Conservation (phyloP, 768 basidiomycete genomes). For the Leccinellum luteum region DNA sequence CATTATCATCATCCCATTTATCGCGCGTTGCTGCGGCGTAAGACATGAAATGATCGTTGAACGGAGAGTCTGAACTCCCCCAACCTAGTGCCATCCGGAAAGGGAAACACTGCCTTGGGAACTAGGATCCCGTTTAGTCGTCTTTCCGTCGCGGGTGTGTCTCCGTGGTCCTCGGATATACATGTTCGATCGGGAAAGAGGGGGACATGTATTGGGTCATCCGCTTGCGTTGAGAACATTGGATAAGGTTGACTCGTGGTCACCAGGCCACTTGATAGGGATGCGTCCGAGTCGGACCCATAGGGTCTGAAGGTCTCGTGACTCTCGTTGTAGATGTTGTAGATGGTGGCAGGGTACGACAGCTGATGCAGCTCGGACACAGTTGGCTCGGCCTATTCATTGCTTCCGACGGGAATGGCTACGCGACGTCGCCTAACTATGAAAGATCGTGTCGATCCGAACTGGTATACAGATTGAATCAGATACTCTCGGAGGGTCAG, state of each 20-base stretch:
- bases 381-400: not conserved
- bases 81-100: not conserved
- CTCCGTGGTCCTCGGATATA: conserved; percentile 9
- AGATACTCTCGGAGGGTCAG: not conserved
- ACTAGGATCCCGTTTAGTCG: not conserved
- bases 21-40: not conserved
- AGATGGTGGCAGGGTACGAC: not conserved
- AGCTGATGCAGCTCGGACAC: not conserved
- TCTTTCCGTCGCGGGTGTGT: not conserved
- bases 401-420: not conserved
- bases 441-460: conserved; percentile 1
- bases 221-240: not conserved
- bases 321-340: not conserved
- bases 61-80: not conserved
- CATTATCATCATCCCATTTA: not conserved
- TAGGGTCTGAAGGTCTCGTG: not conserved
- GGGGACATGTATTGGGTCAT: not conserved
- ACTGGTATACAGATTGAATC: not conserved
- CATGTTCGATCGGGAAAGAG: not conserved
- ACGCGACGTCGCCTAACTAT: not conserved
- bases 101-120: not conserved
- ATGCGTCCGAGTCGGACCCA: not conserved
- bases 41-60: not conserved
- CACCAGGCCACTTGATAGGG: not conserved
- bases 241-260: not conserved